phyloP scores from a whole-genome alignment of 2,329 filamentous ascomycete species.

The Zymoseptoria tritici region DNA sequence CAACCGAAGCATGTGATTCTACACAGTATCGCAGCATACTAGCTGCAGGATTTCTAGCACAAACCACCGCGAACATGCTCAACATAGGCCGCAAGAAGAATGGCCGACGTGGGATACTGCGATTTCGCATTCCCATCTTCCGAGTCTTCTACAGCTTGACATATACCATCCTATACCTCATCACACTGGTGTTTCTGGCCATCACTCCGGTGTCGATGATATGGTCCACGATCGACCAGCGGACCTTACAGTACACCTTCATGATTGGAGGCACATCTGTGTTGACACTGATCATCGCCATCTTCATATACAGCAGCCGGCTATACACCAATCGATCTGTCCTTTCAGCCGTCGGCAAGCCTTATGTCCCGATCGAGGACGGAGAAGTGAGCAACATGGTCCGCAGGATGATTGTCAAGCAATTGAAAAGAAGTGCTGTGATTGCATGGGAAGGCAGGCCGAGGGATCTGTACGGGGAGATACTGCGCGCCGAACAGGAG shows the following conservation, averaged over 20 bases:
- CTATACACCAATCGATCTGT: conserved; percentile 78
- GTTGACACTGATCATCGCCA: conserved; percentile 60
- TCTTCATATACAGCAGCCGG: conserved; percentile 73
- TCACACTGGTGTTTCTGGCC: conserved; percentile 66
- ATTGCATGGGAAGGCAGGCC: conserved; percentile 74
- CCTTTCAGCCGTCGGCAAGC: conserved; percentile 75
- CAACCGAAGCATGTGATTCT: not conserved
- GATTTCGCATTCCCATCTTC: conserved; percentile 53
- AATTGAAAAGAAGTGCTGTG: conserved; percentile 67
- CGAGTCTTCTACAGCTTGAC: conserved; percentile 69
- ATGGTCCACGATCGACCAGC: conserved; percentile 61
- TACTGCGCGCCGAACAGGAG: conserved; percentile 22
- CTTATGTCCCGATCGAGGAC: conserved; percentile 78
- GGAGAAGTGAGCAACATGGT: conserved; percentile 72
- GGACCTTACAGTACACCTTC: conserved; percentile 72
- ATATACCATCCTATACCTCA: conserved; percentile 67
- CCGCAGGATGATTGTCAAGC: conserved; percentile 64
- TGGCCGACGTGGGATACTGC: conserved; percentile 19
- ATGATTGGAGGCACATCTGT: conserved; percentile 71
- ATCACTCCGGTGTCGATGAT: conserved; percentile 73
- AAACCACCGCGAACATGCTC: conserved; percentile 1
- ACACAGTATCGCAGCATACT: conserved; percentile 4
- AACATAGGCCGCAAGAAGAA: conserved; percentile 11
- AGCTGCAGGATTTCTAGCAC: conserved; percentile 3
- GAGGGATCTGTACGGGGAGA: conserved; percentile 44